These are phyloP conservation scores for Hyaloperonospora brassicae DNA, from an alignment of 352 stramenopile species.

Conservation along the genomic window DNA sequence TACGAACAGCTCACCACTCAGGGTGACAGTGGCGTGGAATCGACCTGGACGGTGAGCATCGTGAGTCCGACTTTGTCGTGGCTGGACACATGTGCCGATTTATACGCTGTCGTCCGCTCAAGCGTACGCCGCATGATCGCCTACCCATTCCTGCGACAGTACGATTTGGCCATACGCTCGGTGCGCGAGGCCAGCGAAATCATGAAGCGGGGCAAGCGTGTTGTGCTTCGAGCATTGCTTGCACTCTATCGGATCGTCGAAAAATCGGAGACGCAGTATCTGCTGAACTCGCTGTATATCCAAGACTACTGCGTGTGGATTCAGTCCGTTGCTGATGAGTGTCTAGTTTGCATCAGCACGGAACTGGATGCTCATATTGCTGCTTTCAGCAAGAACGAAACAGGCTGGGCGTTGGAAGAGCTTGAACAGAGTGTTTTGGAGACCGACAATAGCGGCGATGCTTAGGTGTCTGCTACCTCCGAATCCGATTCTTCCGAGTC, in stretches of 20 bases:
- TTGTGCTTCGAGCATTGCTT: slow-evolving; percentile 87
- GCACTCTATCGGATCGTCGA: slow-evolving; percentile 89
- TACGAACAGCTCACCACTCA: slow-evolving; percentile 95
- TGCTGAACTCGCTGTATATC: slow-evolving; percentile 94
- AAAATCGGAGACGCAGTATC: slow-evolving; percentile 93
- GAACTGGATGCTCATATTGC: slow-evolving; percentile 25
- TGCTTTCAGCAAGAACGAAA: slow-evolving; percentile 59
- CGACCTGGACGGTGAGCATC: slow-evolving; percentile 94
- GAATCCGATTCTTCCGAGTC: slow-evolving; percentile 25
- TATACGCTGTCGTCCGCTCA: slow-evolving; percentile 54
- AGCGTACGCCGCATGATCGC: slow-evolving; percentile 88
- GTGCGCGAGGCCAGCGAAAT: slow-evolving; percentile 82
- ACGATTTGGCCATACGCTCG: slow-evolving; percentile 70
- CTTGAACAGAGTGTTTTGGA: slow-evolving; percentile 57
- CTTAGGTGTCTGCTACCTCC: slow-evolving; percentile 16
- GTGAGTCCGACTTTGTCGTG: slow-evolving; percentile 92
- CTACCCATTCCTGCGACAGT: slow-evolving; percentile 94
- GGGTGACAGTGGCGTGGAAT: slow-evolving; percentile 94
- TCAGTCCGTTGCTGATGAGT: slow-evolving; percentile 51
- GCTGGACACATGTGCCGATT: slow-evolving; percentile 78
- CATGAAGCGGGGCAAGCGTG: slow-evolving; percentile 78
- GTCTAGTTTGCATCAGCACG: slow-evolving; percentile 29
- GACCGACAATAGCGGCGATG: slow-evolving; percentile 20
- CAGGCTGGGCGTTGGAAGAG: slow-evolving; percentile 67
- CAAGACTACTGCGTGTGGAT: slow-evolving; percentile 90